Evolutionary conservation across 2,329 filamentous ascomycete genomes (phyloP).

Genomic region (Penicillium sp.): DNA sequence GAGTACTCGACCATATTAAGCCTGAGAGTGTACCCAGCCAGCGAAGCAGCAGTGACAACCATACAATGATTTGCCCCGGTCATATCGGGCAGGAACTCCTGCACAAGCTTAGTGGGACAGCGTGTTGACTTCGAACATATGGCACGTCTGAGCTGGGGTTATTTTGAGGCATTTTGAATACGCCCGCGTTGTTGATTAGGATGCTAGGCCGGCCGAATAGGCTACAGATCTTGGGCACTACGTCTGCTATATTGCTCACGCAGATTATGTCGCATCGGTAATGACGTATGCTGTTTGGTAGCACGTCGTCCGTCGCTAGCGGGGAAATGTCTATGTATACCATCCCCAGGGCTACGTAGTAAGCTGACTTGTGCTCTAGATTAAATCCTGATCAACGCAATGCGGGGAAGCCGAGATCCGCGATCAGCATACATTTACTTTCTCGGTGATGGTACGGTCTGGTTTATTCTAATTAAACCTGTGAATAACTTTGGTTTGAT

Average conservation of each 20-base stretch:
- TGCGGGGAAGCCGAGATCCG: conserved; percentile 31
- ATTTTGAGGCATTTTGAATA: conserved; percentile 49
- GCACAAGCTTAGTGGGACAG: conserved; percentile 64
- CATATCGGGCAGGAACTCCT: conserved; percentile 68
- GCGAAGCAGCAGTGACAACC: conserved; percentile 67
- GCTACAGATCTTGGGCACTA: conserved; percentile 54
- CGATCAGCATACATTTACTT: conserved; percentile 13
- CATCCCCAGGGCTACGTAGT: neutral
- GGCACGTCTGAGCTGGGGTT: conserved; percentile 58
- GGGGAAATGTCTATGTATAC: conserved; percentile 39
- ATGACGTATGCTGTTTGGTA: conserved; percentile 55
- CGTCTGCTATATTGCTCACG: conserved; percentile 51
- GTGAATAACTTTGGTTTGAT: neutral
- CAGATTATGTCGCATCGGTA: conserved; percentile 70
- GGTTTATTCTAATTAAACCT: neutral
- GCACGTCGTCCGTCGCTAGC: conserved; percentile 28
- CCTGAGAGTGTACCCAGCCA: conserved; percentile 60
- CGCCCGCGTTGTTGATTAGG: conserved; percentile 46
- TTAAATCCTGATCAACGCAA: conserved; percentile 2
- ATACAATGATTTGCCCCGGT: conserved; percentile 65
- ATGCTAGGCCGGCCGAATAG: conserved; percentile 64
- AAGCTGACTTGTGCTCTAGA: neutral
- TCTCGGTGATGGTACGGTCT: neutral
- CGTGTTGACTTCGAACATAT: conserved; percentile 68
- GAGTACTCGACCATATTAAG: conserved; percentile 68